A percentile compares a stretch with the other conserved stretches of the same genome.
Conservation (phyloP, 2,329 filamentous ascomycete genomes). For the Neodidymelliopsis sp. region DNA sequence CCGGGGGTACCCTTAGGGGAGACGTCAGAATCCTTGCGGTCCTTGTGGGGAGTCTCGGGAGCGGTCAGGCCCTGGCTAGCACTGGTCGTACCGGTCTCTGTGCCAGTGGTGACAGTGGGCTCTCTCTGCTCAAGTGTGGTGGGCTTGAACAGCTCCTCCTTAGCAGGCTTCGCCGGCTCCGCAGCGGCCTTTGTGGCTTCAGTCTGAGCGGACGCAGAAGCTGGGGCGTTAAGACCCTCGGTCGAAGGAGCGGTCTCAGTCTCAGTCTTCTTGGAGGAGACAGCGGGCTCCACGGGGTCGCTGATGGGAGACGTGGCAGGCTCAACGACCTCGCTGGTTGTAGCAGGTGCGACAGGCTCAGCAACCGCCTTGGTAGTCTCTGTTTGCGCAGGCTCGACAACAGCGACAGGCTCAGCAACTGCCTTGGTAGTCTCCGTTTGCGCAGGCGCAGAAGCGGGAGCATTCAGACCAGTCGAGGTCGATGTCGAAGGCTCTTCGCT, state of each 20-base stretch:
- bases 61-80: slow-evolving; percentile 34
- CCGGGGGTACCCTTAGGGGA: slow-evolving; percentile 50
- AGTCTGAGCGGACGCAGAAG: slow-evolving; percentile 38
- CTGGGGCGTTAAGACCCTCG: slow-evolving; percentile 49
- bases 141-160: slow-evolving; percentile 52
- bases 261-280: slow-evolving; percentile 17
- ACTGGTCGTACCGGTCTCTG: slow-evolving; percentile 43
- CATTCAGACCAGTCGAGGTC: slow-evolving; percentile 41
- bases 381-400: slow-evolving; percentile 34
- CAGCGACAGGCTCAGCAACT: slow-evolving; percentile 44
- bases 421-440: slow-evolving; percentile 43
- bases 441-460: slow-evolving; percentile 44
- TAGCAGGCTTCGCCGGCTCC: slow-evolving; percentile 49
- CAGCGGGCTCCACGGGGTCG: slow-evolving; percentile 1
- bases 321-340: not conserved
- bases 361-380: slow-evolving; percentile 27
- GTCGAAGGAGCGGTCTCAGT: slow-evolving; percentile 14
- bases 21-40: slow-evolving; percentile 35
- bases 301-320: not conserved
- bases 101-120: slow-evolving; percentile 52
- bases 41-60: slow-evolving; percentile 36
- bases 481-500: slow-evolving; percentile 23
- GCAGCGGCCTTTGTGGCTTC: slow-evolving; percentile 33
- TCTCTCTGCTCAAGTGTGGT: slow-evolving; percentile 48
- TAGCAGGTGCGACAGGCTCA: slow-evolving; percentile 1